These are phyloP conservation scores for Vitis amurensis DNA, from an alignment of 164 flowering plant genomes.

Conservation along the genomic window DNA sequence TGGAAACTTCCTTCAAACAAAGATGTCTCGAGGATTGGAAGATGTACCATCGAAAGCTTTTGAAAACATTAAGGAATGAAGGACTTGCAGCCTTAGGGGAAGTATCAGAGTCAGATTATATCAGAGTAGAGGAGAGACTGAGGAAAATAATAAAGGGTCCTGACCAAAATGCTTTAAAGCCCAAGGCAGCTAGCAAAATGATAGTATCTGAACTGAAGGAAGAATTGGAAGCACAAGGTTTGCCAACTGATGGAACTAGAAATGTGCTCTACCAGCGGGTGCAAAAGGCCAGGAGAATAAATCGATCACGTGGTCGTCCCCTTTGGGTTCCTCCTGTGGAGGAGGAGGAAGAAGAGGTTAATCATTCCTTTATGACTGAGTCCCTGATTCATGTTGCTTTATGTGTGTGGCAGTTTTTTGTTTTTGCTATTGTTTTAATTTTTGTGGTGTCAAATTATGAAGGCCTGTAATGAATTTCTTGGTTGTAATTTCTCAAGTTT, in stretches of 20 bases:
- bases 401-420: background rate
- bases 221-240: constrained; percentile 90
- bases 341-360: constrained; percentile 93
- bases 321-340: constrained; percentile 98
- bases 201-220: constrained; percentile 84
- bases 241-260: constrained; percentile 95
- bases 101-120: constrained; percentile 74
- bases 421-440: background rate
- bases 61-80: constrained; percentile 63
- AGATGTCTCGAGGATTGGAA: constrained; percentile 84
- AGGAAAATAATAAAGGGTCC: constrained; percentile 86
- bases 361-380: constrained; percentile 2
- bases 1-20: constrained; percentile 93
- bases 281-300: constrained; percentile 97
- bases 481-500: background rate
- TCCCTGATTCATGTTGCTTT: background rate
- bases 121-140: constrained; percentile 77
- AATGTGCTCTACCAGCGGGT: constrained; percentile 97
- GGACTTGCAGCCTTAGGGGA: constrained; percentile 70
- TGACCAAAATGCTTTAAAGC: constrained; percentile 71
- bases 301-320: constrained; percentile 94
- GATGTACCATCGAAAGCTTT: constrained; percentile 72
- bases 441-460: too few relatives aligned
- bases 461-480: background rate
- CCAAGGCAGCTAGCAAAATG: constrained; percentile 99